These are phyloP conservation scores for Penicillium silybi DNA, from an alignment of 495 filamentous ascomycete species.

Conservation along the genomic window DNA sequence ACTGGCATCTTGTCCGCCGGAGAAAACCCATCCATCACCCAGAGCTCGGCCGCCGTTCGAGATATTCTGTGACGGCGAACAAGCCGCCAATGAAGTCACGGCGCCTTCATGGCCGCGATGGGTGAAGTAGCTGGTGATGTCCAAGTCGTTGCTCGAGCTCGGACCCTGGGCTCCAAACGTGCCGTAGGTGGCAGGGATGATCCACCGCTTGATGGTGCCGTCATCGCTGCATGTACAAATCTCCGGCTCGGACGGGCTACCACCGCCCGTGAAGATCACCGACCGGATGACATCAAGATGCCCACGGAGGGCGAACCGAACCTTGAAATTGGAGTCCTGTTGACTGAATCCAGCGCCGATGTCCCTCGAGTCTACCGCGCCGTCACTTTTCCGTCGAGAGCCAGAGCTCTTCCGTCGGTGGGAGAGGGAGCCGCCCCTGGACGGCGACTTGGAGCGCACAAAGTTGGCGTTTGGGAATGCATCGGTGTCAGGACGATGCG, in stretches of 20 bases:
- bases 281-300: slow-evolving; percentile 91
- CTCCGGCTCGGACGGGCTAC: slow-evolving; percentile 90
- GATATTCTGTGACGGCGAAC: slow-evolving; percentile 78
- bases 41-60: slow-evolving; percentile 79
- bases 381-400: slow-evolving; percentile 57
- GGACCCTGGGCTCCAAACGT: slow-evolving; percentile 50
- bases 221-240: slow-evolving; percentile 97
- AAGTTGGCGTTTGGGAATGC: slow-evolving; percentile 80
- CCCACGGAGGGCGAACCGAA: slow-evolving; percentile 85
- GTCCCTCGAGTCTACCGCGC: slow-evolving; percentile 46
- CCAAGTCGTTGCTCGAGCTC: slow-evolving; percentile 65
- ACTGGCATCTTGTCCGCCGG: slow-evolving; percentile 89
- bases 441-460: slow-evolving; percentile 70
- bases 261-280: slow-evolving; percentile 93
- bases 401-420: slow-evolving; percentile 82
- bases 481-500: slow-evolving; percentile 74
- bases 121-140: slow-evolving; percentile 89
- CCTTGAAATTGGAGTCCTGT: slow-evolving; percentile 71
- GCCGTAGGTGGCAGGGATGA: slow-evolving; percentile 76
- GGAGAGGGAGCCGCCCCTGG: slow-evolving; percentile 57
- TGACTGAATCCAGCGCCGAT: slow-evolving; percentile 27
- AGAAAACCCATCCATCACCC: slow-evolving; percentile 97
- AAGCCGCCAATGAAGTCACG: slow-evolving; percentile 84
- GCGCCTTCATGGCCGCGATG: slow-evolving; percentile 88
- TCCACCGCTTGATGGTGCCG: slow-evolving; percentile 93